These are phyloP conservation scores for Kluyveromyces wickerhamii DNA, from an alignment of 805 yeast species.

Conservation along the genomic window DNA sequence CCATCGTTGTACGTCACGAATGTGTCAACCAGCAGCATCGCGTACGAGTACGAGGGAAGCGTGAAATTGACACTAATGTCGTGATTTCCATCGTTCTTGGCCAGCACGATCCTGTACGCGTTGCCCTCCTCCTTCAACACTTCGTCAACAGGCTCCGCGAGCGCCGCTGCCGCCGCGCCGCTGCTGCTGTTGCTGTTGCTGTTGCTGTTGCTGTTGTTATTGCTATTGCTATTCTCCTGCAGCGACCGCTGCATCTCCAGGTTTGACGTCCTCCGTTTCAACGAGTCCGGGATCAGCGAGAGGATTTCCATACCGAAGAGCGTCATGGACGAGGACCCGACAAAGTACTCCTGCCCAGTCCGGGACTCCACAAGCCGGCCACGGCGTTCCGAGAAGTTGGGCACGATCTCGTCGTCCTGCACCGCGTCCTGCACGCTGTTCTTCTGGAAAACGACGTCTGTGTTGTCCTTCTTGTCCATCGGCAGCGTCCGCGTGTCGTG, in stretches of 20 bases:
- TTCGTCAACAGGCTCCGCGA: slow-evolving; percentile 36
- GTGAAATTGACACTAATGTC: slow-evolving; percentile 57
- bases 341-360: slow-evolving; percentile 68
- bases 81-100: slow-evolving; percentile 42
- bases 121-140: slow-evolving; percentile 68
- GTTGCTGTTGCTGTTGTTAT: background rate
- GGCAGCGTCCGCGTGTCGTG: slow-evolving; percentile 5
- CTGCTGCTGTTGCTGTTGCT: background rate
- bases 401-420: slow-evolving; percentile 46
- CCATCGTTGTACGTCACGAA: slow-evolving; percentile 77
- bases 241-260: background rate
- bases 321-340: slow-evolving; percentile 80
- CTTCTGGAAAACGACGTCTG: slow-evolving; percentile 10
- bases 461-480: slow-evolving; percentile 3
- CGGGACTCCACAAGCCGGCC: slow-evolving; percentile 67
- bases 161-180: slow-evolving; percentile 7
- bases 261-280: slow-evolving; percentile 14
- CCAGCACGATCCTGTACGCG: slow-evolving; percentile 62
- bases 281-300: slow-evolving; percentile 42
- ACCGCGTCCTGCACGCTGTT: slow-evolving; percentile 5
- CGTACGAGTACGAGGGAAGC: slow-evolving; percentile 69
- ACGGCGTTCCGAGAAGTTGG: slow-evolving; percentile 62
- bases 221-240: background rate
- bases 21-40: slow-evolving; percentile 65
- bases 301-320: slow-evolving; percentile 72